Percentiles rank a stretch among this genome's conserved stretches.
Evolutionary conservation across 2,329 filamentous ascomycete genomes (phyloP).

Genomic region (Tolypocladium pustulatum): DNA sequence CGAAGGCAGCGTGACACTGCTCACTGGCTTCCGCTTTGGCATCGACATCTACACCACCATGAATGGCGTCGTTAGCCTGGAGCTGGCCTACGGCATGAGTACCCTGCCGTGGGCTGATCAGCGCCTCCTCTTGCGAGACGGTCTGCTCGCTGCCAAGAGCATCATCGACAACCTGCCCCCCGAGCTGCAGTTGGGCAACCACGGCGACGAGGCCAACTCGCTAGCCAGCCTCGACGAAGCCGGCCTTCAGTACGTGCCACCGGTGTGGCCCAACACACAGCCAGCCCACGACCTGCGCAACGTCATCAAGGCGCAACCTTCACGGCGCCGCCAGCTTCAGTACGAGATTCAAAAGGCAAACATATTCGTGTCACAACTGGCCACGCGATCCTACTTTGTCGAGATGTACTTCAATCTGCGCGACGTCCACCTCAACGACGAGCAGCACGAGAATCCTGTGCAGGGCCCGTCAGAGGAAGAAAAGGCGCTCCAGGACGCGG

Average conservation of each 20-base stretch:
- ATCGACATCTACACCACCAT: conserved; percentile 73
- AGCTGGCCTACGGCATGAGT: conserved; percentile 71
- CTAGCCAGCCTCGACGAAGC: conserved; percentile 31
- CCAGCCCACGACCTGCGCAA: conserved; percentile 40
- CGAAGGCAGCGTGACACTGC: conserved; percentile 53
- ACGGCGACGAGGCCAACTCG: conserved; percentile 22
- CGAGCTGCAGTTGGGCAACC: conserved; percentile 50
- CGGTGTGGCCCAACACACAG: conserved; percentile 34
- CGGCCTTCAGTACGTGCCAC: conserved; percentile 41
- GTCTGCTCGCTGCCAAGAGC: conserved; percentile 58
- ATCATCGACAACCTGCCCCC: conserved; percentile 57
- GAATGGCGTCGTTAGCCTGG: conserved; percentile 66
- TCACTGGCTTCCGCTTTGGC: conserved; percentile 74
- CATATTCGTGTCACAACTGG: conserved; percentile 71
- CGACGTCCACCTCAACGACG: conserved; percentile 48
- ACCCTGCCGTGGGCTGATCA: conserved; percentile 72
- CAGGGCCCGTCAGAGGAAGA: conserved; percentile 3
- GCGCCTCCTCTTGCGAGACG: conserved; percentile 59
- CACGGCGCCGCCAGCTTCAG: conserved; percentile 50
- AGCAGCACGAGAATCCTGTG: conserved; percentile 16
- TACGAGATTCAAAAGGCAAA: conserved; percentile 90
- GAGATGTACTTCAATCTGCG: conserved; percentile 75
- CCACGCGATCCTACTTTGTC: conserved; percentile 74
- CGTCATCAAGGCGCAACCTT: conserved; percentile 36
- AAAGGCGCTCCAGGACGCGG: conserved; percentile 25